phyloP scores from a whole-genome alignment of 176 grass and related monocot species.

The Hyparrhenia diplandra region DNA sequence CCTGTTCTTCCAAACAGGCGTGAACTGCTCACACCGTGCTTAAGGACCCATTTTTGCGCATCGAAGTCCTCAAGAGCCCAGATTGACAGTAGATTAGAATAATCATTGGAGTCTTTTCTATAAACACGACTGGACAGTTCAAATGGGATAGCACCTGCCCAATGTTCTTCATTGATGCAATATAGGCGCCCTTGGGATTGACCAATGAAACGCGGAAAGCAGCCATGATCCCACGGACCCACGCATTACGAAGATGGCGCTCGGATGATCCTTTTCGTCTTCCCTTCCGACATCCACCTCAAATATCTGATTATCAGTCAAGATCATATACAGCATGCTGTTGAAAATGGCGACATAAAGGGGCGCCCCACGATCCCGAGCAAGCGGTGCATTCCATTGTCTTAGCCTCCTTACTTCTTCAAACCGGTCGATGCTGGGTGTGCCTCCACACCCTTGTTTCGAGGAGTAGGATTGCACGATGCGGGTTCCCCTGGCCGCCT shows the following conservation, averaged over 20 bases:
- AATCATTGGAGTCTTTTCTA: neutral
- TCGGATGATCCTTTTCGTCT: neutral
- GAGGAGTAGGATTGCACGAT: neutral
- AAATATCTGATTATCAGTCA: neutral
- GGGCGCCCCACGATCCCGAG: neutral
- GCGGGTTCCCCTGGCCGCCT: too few relatives aligned
- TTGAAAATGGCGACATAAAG: neutral
- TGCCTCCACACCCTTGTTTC: neutral
- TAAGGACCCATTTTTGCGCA: neutral
- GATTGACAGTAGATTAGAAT: neutral
- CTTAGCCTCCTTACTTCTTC: neutral
- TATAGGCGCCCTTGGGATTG: neutral
- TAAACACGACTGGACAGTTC: neutral
- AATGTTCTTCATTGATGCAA: neutral
- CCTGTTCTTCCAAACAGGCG: neutral
- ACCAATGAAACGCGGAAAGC: neutral
- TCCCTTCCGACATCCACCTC: neutral
- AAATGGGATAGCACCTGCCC: neutral
- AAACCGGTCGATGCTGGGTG: neutral
- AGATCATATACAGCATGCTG: neutral
- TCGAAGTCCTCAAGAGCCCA: neutral
- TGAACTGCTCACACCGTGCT: neutral
- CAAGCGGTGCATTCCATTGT: accelerated
- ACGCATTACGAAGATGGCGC: neutral
- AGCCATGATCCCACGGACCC: neutral